Percentiles rank a stretch among this genome's conserved stretches.
Conservation (phyloP, 495 filamentous ascomycete species). For the Amniculicola lignicola region DNA sequence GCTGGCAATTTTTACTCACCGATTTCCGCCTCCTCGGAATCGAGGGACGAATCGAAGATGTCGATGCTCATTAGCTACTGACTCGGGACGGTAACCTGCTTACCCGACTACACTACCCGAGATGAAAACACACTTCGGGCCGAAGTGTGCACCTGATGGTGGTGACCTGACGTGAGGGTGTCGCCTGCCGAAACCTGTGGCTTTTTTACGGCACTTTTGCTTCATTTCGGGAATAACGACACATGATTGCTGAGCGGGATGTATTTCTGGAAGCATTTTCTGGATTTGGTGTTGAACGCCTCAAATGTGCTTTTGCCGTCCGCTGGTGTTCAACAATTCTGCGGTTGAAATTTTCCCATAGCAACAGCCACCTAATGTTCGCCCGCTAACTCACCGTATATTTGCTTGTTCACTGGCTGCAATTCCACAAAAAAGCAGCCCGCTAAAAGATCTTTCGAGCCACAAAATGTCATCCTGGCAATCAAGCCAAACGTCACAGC, state of each 20-base stretch:
- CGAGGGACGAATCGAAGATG: neutral
- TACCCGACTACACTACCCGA: neutral
- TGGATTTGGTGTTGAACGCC: neutral
- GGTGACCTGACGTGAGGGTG: neutral
- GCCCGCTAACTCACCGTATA: neutral
- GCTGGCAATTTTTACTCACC: slow-evolving; percentile 1
- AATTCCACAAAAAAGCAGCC: neutral
- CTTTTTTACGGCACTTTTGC: neutral
- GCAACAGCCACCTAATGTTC: neutral
- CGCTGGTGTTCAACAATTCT: neutral
- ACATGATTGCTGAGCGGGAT: neutral
- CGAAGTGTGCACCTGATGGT: neutral
- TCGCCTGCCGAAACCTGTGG: neutral
- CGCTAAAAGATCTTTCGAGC: neutral
- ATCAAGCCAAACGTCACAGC: too few relatives aligned
- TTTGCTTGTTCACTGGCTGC: neutral
- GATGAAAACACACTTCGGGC: neutral
- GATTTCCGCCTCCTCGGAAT: slow-evolving; percentile 11
- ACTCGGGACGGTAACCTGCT: neutral
- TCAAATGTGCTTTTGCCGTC: neutral
- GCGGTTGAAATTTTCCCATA: neutral
- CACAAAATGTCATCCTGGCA: neutral
- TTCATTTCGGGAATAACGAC: neutral
- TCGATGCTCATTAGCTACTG: neutral
- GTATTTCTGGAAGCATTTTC: neutral